Base-by-base conservation (phyloP, 78 protist species). In the Anaeramoeba flamelloides region DNA sequence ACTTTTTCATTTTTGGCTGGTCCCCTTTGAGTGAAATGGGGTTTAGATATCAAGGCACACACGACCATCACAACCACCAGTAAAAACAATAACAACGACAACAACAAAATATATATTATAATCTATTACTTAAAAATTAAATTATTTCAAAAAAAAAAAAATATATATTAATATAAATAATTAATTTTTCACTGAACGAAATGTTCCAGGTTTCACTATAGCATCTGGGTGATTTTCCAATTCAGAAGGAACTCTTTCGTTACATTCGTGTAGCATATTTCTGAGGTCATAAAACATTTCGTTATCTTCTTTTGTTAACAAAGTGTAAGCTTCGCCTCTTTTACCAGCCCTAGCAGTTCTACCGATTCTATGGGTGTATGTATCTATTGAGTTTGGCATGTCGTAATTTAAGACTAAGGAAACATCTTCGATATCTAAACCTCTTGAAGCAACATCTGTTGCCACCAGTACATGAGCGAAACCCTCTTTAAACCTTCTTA, bases 301-400 rank as follows among this genome's bases (percentile, higher is more conserved):
- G 22, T 77, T 64, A 39, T 92, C 95, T 38, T 86, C 90, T 32
- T 36, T 74, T 36, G 92, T 88, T 39, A 92, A 38, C 86, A 95
- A 83, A 22, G 94, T 85, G 22, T 79, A 38, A 1, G 98, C 97
- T 0, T 76, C 31, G 76, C 98, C 98, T 1, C 38, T 78, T 53
- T 76, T 32, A 31, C 98, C 98, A 3, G 97, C 98, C 40, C 98
- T 86, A n/a, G 95, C 98, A 30, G 98, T 95, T 12, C 98, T 88
- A 31, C 98, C 97, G 39, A 90, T 87, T 32, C 96, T 88, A 75
- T 93, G 96, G 1, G 90, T 87, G 69, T 93, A 78, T 32, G 40
- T 36, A 53, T 2, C 75, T 3, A 53, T 53, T 26, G 34, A 26
- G 34, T 53, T 53, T 3, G 84, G 4, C 33, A 38, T 40, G 2